A percentile compares a stretch with the other conserved stretches of the same genome.
Conservation (phyloP, 768 basidiomycete genomes). For the Candolleomyces efflorescens region DNA sequence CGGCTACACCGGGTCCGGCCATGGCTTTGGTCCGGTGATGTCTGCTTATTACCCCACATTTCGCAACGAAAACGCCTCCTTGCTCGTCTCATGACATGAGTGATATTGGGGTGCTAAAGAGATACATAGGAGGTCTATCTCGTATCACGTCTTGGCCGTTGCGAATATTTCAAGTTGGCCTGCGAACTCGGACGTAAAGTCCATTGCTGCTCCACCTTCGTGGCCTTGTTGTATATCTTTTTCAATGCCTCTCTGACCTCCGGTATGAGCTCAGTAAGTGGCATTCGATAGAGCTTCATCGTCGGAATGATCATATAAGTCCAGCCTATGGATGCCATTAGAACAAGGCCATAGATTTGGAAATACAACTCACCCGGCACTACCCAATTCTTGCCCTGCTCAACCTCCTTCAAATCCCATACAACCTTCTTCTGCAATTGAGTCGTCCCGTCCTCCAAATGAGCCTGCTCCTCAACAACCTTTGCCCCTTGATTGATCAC, state of each 20-base stretch:
- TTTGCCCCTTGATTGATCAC: slow-evolving; percentile 7
- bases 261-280: not conserved
- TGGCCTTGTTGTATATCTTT: not conserved
- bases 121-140: no score
- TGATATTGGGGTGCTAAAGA: no score
- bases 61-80: no score
- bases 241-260: slow-evolving; percentile 3
- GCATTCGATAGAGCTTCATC: slow-evolving; percentile 7
- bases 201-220: not conserved
- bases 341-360: no score
- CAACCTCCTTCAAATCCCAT: slow-evolving; percentile 5
- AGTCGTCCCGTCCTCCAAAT: not conserved
- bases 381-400: slow-evolving; percentile 1
- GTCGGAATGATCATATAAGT: slow-evolving; percentile 8
- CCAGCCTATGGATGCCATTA: slow-evolving; percentile 1
- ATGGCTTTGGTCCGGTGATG: not conserved
- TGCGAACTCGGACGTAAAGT: not conserved
- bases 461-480: not conserved
- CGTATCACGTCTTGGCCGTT: no score
- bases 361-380: slow-evolving; percentile 1
- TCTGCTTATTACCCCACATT: no score
- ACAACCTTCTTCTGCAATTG: not conserved
- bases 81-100: no score
- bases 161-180: no score
- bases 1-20: slow-evolving; percentile 5